Conservation (phyloP, 228 moss, liverwort and hornwort species). For the Sphagnum fallax region DNA sequence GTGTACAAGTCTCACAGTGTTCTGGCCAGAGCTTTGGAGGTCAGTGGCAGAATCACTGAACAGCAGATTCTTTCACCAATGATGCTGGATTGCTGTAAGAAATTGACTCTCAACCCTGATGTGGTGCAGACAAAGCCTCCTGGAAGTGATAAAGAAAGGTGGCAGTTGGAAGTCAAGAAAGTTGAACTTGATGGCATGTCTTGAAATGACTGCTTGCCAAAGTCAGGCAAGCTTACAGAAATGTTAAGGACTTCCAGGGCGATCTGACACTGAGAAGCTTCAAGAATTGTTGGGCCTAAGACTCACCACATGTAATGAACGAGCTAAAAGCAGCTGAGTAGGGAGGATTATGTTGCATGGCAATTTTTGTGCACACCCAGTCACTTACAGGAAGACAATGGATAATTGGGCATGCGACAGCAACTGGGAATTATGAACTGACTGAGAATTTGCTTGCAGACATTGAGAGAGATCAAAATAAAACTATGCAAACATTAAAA, state of each 20-base stretch:
- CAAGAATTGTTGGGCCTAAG: conserved; percentile 27
- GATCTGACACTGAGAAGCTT: conserved; percentile 36
- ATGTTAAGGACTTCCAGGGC: conserved; percentile 30
- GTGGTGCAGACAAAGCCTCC: conserved; percentile 13
- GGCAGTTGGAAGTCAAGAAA: conserved; percentile 6
- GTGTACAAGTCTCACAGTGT: conserved; percentile 11
- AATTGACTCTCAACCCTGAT: background rate
- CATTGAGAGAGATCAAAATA: conserved; percentile 31
- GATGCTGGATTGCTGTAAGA: conserved; percentile 3
- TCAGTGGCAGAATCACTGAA: conserved; percentile 27
- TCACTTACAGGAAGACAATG: conserved; percentile 36
- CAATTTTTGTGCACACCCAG: conserved; percentile 40
- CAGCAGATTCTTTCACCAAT: conserved; percentile 26
- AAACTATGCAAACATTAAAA: conserved; percentile 33
- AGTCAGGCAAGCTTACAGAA: conserved; percentile 28
- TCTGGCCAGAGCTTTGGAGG: conserved; percentile 27
- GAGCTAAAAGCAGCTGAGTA: conserved; percentile 38
- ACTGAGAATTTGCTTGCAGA: conserved; percentile 33
- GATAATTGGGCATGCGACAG: conserved; percentile 25
- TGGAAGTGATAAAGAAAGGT: conserved; percentile 1
- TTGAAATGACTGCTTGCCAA: conserved; percentile 13
- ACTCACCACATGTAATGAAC: conserved; percentile 50
- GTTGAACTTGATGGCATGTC: background rate
- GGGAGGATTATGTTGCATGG: conserved; percentile 36
- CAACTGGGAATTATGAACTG: conserved; percentile 16